Conservation (phyloP, 225 moss, liverwort and hornwort species). For the Polytrichum commune region DNA sequence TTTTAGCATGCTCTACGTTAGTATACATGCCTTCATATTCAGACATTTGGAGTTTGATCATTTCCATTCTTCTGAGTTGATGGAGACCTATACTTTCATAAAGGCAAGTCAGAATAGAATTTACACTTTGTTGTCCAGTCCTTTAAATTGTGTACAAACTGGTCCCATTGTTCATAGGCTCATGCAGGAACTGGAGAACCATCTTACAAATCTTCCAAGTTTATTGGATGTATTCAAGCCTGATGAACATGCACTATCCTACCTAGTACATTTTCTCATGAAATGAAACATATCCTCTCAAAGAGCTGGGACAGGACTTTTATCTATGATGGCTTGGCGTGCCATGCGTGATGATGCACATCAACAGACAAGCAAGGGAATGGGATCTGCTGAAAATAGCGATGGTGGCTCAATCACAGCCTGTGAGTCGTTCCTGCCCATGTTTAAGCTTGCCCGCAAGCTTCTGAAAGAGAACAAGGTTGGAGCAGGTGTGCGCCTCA, state of each 20-base stretch:
- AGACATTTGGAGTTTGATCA: neutral
- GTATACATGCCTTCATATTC: neutral
- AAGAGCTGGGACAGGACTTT: conserved; percentile 85
- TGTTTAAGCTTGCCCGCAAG: conserved; percentile 80
- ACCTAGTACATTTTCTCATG: neutral
- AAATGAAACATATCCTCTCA: conserved; percentile 12
- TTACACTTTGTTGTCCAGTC: neutral
- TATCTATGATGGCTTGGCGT: conserved; percentile 91
- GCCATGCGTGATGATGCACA: conserved; percentile 39
- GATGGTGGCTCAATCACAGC: conserved; percentile 49
- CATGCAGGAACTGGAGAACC: neutral
- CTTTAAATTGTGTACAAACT: conserved; percentile 4
- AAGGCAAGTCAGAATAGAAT: neutral
- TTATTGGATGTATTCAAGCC: neutral
- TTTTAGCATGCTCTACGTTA: too few species aligned
- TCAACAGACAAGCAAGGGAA: neutral
- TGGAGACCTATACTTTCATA: conserved; percentile 3
- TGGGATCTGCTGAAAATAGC: conserved; percentile 1
- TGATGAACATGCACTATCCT: neutral
- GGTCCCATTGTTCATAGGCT: neutral
- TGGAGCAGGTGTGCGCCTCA: conserved; percentile 63
- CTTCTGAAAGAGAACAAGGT: conserved; percentile 55
- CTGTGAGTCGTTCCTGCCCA: conserved; percentile 89
- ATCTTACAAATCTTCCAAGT: neutral
- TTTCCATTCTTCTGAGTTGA: neutral